Evolutionary conservation across 768 basidiomycete genomes (phyloP).

Genomic region (Leucocoprinus birnbaumii): DNA sequence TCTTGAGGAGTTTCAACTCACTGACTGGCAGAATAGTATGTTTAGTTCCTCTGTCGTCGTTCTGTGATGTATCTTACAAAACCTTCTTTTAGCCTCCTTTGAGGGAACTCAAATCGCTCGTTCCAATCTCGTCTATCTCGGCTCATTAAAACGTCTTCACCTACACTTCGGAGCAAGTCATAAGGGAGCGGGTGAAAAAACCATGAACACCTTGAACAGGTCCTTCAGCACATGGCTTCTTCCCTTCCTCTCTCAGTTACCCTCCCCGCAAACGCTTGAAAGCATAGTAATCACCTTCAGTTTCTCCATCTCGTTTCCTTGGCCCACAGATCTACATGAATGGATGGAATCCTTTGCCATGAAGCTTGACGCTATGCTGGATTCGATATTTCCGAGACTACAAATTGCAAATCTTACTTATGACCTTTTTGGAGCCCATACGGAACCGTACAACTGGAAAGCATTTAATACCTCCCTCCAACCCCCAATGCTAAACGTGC

Average conservation of each 20-base stretch:
- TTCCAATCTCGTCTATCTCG: conserved; percentile 1
- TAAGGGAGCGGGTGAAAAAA: conserved; percentile 1
- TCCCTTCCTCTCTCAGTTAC: conserved; percentile 4
- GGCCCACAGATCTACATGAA: conserved; percentile 4
- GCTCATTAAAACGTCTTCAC: conserved; percentile 5
- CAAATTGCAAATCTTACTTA: neutral
- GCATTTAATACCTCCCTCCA: neutral
- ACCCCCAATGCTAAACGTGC: neutral
- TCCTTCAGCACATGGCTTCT: conserved; percentile 8
- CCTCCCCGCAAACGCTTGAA: neutral
- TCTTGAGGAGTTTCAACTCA: conserved; percentile 3
- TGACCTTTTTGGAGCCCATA: conserved; percentile 6
- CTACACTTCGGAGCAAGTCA: conserved; percentile 4
- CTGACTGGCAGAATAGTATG: conserved; percentile 8
- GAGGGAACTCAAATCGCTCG: conserved; percentile 5
- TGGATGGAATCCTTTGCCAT: conserved; percentile 7
- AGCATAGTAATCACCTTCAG: conserved; percentile 1
- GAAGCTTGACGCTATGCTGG: neutral
- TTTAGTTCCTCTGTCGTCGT: neutral
- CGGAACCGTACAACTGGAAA: conserved; percentile 4
- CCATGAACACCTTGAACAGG: conserved; percentile 2
- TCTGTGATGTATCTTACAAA: neutral
- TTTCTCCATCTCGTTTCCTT: conserved; percentile 10
- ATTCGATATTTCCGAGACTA: neutral
- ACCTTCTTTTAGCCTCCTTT: neutral